Base-by-base conservation (phyloP, 2,329 filamentous ascomycete species). In the Curvularia lunata region DNA sequence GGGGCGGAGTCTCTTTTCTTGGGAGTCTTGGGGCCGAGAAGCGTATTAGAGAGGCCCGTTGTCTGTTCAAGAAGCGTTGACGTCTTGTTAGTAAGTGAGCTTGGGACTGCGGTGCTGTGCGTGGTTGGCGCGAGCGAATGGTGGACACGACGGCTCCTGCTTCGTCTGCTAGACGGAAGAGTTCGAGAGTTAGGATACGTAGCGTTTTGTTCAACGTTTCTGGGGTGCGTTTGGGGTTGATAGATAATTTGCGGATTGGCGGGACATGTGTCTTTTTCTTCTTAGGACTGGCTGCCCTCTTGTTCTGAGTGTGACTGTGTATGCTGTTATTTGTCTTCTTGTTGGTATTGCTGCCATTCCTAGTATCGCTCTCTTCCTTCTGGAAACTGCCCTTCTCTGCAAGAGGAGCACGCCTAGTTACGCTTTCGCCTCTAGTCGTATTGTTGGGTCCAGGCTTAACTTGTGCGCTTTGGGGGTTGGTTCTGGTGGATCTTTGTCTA, bases 131-230 rank as follows among this genome's bases (percentile, higher is more conserved):
- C 32, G 32, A 27, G 18, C 38, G 49, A 18, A 53, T 27, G 7
- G 10, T 13, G 6, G 21, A 27, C n/a, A 53, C 34, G 27, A 21
- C n/a, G 0, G 12, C 13, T 32, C 54, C 43, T 2, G 34, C 49
- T 16, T 56, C 54, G 18, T 56, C 48, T 10, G 34, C 25, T 37
- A 56, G 13, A 10, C 54, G n/a, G 6, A 42, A 40, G 27, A 34
- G n/a, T 42, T 53, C n/a, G 16, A 25, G 28, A 12, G 32, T 16
- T 37, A 18, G 10, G 6, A 23, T 37, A 19, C n/a, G 47, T 16
- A 37, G 6, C 16, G 23, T 47, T 10, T 53, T 47, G 13, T 27
- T 23, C 18, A 48, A 25, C 18, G 43, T 19, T 4, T n/a, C 34
- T 1, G 37, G 34, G 23, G 8, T 52, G 2, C 34, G 19, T 25